Evolutionary conservation across 1,284 basidiomycete genomes (phyloP).

Genomic region (Coniferiporia weirii): DNA sequence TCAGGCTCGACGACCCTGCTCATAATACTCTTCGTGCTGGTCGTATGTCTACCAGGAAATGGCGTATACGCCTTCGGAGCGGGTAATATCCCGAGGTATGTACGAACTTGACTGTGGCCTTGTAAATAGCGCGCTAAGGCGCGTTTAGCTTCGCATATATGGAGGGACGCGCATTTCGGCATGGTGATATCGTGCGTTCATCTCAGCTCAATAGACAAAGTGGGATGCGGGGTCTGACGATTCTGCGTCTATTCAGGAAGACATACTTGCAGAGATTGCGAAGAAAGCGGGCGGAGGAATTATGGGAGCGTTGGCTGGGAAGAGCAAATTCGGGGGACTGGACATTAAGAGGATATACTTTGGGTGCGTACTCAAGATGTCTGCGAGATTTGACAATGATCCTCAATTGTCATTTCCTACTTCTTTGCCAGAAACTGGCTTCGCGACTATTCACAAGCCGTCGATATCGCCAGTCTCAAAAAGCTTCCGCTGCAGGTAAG

Average conservation of each 20-base stretch:
- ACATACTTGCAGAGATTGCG: constrained; percentile 55
- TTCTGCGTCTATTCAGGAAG: constrained; percentile 46
- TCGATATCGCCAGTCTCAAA: constrained; percentile 78
- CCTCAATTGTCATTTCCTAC: constrained; percentile 7
- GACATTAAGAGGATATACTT: constrained; percentile 77
- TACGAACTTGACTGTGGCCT: neutral
- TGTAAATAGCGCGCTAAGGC: neutral
- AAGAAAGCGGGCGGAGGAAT: constrained; percentile 57
- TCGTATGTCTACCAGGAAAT: constrained; percentile 51
- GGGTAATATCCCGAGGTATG: constrained; percentile 69
- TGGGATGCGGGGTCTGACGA: neutral
- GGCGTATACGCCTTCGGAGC: constrained; percentile 70
- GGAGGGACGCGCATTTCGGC: constrained; percentile 77
- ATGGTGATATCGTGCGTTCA: constrained; percentile 74
- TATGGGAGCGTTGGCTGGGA: constrained; percentile 53
- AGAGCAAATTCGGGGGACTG: constrained; percentile 64
- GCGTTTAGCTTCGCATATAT: constrained; percentile 58
- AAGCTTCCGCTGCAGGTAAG: constrained; percentile 64
- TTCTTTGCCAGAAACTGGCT: constrained; percentile 59
- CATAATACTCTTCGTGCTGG: constrained; percentile 48
- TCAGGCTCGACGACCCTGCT: constrained; percentile 32
- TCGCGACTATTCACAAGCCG: constrained; percentile 75
- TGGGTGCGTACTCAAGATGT: constrained; percentile 38
- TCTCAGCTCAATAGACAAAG: neutral
- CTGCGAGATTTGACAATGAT: too few species aligned